A percentile compares a stretch with the other conserved stretches of the same genome.
These are phyloP conservation scores for Myrica gale DNA, from an alignment of 306 rosid species.

Conservation along the genomic window DNA sequence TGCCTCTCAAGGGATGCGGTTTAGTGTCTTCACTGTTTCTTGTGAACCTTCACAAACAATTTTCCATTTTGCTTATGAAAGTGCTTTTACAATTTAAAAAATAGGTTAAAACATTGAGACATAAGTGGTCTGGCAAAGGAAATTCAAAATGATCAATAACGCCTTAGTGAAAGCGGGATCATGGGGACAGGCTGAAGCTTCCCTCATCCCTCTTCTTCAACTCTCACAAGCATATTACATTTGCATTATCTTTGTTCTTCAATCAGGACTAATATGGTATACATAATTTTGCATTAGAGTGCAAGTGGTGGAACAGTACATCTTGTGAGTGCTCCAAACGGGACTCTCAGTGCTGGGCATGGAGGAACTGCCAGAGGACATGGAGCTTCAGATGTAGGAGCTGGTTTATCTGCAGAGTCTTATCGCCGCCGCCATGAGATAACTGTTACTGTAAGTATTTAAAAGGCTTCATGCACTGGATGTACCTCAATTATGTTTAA, in stretches of 20 bases:
- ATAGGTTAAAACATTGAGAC: neutral
- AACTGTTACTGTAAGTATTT: slow-evolving; percentile 62
- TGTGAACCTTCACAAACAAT: neutral
- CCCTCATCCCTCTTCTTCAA: neutral
- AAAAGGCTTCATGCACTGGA: neutral
- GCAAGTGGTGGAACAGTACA: slow-evolving; percentile 45
- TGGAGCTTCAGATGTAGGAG: slow-evolving; percentile 61
- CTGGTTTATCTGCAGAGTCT: slow-evolving; percentile 65
- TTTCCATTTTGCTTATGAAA: neutral
- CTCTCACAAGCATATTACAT: neutral
- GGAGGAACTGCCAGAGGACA: slow-evolving; percentile 51
- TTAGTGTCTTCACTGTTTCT: too few relatives aligned
- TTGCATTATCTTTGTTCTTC: slow-evolving; percentile 3
- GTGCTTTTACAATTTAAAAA: neutral
- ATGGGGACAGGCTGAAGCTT: neutral
- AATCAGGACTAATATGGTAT: slow-evolving; percentile 13
- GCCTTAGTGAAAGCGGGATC: neutral
- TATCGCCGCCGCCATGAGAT: slow-evolving; percentile 89
- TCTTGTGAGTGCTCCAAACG: slow-evolving; percentile 49
- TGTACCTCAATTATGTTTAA: neutral
- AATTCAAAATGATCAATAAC: neutral
- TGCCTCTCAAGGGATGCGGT: too few relatives aligned
- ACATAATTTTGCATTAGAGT: slow-evolving; percentile 46
- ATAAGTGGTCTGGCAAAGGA: neutral
- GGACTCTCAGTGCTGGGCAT: slow-evolving; percentile 40